These are phyloP conservation scores for Ustilago tritici DNA, from an alignment of 1,284 basidiomycete species.

Conservation along the genomic window DNA sequence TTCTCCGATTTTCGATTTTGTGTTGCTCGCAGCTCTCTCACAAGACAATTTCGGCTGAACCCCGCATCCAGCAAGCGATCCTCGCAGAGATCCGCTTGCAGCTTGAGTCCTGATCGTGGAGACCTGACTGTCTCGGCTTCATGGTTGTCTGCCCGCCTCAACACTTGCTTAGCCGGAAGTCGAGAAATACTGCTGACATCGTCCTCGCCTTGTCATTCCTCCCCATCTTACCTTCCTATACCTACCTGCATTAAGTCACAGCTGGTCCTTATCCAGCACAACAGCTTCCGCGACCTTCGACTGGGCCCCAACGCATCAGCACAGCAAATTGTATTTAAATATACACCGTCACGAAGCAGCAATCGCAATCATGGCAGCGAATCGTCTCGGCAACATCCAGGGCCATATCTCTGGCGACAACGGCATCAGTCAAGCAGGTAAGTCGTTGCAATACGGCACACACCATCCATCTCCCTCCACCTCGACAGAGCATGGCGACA, in stretches of 20 bases:
- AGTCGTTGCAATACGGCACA: constrained; percentile 12
- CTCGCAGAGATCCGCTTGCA: constrained; percentile 10
- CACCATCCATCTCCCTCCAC: neutral
- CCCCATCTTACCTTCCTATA: constrained; percentile 8
- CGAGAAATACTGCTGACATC: neutral
- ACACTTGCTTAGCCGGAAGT: constrained; percentile 16
- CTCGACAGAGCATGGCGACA: neutral
- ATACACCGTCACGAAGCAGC: neutral
- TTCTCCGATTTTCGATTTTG: constrained; percentile 16
- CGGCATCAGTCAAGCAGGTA: constrained; percentile 48
- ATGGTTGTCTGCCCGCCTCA: constrained; percentile 10
- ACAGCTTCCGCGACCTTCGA: neutral
- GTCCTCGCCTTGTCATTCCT: neutral
- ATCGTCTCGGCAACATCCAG: constrained; percentile 52
- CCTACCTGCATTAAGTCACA: neutral
- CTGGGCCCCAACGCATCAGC: neutral
- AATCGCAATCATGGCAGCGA: constrained; percentile 40
- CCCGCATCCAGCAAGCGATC: constrained; percentile 24
- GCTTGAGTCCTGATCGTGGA: constrained; percentile 12
- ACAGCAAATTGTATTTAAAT: neutral
- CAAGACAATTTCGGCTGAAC: constrained; percentile 36
- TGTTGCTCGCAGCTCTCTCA: constrained; percentile 19
- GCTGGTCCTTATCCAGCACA: constrained; percentile 1
- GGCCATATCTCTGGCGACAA: constrained; percentile 46
- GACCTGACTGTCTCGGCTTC: constrained; percentile 5